Evolutionary conservation across 2,329 filamentous ascomycete genomes (phyloP).

Genomic region (Diaporthe velutina): DNA sequence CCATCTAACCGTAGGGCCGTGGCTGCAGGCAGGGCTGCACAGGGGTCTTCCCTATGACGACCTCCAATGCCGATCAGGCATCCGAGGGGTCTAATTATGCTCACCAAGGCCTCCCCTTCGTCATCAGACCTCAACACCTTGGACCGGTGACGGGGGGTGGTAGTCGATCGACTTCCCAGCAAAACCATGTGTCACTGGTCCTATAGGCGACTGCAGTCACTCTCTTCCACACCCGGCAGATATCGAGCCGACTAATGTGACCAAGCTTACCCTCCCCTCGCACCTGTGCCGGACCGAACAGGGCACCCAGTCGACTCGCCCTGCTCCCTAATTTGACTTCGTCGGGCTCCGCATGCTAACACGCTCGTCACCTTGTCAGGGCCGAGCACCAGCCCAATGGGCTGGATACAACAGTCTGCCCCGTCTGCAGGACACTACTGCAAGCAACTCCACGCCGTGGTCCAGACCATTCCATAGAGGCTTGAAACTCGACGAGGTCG

Average conservation of each 20-base stretch:
- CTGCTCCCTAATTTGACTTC: not conserved
- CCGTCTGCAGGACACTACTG: constrained; percentile 29
- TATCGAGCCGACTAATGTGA: constrained; percentile 16
- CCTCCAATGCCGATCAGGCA: constrained; percentile 12
- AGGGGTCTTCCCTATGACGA: constrained; percentile 17
- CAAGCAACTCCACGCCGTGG: constrained; percentile 19
- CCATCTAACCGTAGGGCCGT: constrained; percentile 17
- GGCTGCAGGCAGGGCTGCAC: constrained; percentile 4
- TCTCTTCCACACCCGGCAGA: not conserved
- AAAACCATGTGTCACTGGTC: not conserved
- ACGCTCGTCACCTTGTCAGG: not conserved
- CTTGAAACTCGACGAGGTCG: constrained; percentile 24
- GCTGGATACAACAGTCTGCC: constrained; percentile 25
- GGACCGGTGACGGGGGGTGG: constrained; percentile 24
- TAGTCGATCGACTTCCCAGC: not conserved
- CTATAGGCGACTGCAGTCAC: not conserved
- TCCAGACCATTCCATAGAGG: constrained; percentile 21
- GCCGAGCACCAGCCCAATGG: constrained; percentile 24
- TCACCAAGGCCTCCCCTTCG: not conserved
- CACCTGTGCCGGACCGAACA: constrained; percentile 3
- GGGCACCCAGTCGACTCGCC: not conserved
- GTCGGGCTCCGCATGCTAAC: constrained; percentile 12
- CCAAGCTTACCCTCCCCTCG: not conserved
- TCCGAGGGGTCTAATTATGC: not conserved
- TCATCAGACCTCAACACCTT: constrained; percentile 1